Base-by-base conservation (phyloP, 495 filamentous ascomycete species). In the Penicillium subrubescens region DNA sequence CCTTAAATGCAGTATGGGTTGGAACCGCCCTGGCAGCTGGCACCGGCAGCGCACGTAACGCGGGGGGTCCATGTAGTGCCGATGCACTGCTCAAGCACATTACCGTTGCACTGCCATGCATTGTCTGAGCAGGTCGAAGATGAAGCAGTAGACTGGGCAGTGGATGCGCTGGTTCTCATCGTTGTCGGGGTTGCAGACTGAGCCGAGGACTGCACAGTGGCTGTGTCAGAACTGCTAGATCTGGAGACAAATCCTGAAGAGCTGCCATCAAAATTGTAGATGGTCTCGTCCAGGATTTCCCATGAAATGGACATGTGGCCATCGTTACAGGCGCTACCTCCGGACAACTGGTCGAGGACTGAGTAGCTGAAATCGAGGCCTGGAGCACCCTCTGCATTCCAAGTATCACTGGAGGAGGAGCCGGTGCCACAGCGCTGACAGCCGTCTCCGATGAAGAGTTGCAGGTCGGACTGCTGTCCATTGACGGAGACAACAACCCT, bases 361-460 rank as follows among this genome's bases (percentile, higher is more conserved):
- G 60, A 37, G 34, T 60, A 64, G 23, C 65, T 67, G 61, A 64
- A 64, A 41, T 67, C 61, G 19, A 64, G 62, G 25, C 65, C 61
- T 14, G 62, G 57, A 34, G 61, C 65, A 19, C 52, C 57, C 25
- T 61, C 48, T 12, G 65, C 27, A 46, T 67, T 61, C 65, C 61
- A 67, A 57, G 37, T 51, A 46, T 21, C 34, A 41, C 53, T 53
- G 56, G 55, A 21, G 17, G 57, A 35, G n/a, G 57, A 34, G 17
- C 65, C 62, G 27, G 17, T 44, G 51, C 17, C 62, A 54, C 65
- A 67, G 35, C 65, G 61, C 58, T 60, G 14, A 25, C 65, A 67
- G 31, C 65, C 65, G 33, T 67, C 65, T 21, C 61, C 62, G 21
- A 67, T 64, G 33, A 67, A 67, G 57, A 67, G 65, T 10, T 34